Conservation (phyloP, 352 stramenopile genomes). For the Globisporangium radiosum region DNA sequence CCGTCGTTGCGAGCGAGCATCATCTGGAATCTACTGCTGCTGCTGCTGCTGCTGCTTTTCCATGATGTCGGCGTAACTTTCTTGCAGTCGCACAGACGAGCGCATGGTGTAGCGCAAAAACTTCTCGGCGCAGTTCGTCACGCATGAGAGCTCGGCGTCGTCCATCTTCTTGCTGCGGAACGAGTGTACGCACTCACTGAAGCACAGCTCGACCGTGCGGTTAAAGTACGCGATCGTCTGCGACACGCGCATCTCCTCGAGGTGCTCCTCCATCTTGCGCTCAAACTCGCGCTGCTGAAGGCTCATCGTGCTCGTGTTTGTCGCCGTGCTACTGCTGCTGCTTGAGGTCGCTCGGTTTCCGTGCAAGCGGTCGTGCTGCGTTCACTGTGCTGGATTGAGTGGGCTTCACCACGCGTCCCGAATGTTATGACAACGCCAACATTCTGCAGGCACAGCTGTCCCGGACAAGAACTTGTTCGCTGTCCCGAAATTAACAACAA, state of each 20-base stretch:
- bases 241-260: constrained; percentile 88
- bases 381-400: constrained; percentile 6
- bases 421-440: neutral
- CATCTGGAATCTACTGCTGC: constrained; percentile 16
- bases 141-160: constrained; percentile 84
- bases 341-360: neutral
- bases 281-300: constrained; percentile 71
- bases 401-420: constrained; percentile 10
- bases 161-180: constrained; percentile 90
- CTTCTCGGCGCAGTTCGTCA: constrained; percentile 88
- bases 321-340: neutral
- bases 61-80: constrained; percentile 87
- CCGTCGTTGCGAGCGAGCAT: too few relatives aligned
- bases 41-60: constrained; percentile 69
- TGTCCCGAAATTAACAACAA: neutral
- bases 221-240: constrained; percentile 88
- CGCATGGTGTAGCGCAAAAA: constrained; percentile 89
- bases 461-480: neutral
- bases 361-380: neutral
- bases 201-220: constrained; percentile 86
- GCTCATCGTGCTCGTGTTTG: constrained; percentile 30
- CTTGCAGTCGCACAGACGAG: constrained; percentile 82
- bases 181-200: constrained; percentile 85
- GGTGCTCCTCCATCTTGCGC: constrained; percentile 88
- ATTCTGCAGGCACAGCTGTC: too few relatives aligned